Base-by-base conservation (phyloP, 306 rosid species). In the Rosa lucieae region DNA sequence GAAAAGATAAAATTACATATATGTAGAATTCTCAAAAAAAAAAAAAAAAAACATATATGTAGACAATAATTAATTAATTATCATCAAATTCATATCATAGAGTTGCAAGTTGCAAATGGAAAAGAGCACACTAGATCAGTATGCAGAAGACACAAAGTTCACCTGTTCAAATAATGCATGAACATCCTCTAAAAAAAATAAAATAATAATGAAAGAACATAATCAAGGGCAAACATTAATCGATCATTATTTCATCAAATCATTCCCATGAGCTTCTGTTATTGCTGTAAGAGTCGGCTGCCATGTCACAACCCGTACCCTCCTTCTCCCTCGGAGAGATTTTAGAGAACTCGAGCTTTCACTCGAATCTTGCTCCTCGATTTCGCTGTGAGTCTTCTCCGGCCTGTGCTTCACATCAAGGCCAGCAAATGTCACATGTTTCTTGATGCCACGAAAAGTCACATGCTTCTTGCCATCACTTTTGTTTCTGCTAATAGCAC, bases 271-370 rank as follows among this genome's bases (percentile, higher is more conserved):
- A 67, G 58, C 66, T 62, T 84, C 80, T 10, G 8, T 58, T 63
- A 80, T 73, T 20, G 80, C 35, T 67, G 77, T 51, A 42, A 80
- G 80, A 3, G 46, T 53, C 15, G 82, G 84, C 70, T 73, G 74
- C 87, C 82, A 80, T 21, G 63, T 20, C 80, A 49, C 18, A 37
- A 39, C 40, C 48, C 62, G 3, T 4, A 48, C 73, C 80, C 78
- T 73, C 15, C 55, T 77, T 68, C 65, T 58, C 49, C 66, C 47
- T 48, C 44, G 8, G 0, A 8, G 43, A 79, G 78, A 26, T 59
- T 47, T 40, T 1, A 67, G 4, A 56, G 76, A 67, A 58, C 40
- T 67, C n/a, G 52, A 52, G 29, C 56, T 66, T 42, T 76, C 46
- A 43, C 67, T 52, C 0, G 32, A 69, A 12, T 10, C 42, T 26